Evolutionary conservation across 2,329 filamentous ascomycete species (phyloP), one percentile per base, ranked within the genome.

Genomic region (Diaporthe sp.): DNA sequence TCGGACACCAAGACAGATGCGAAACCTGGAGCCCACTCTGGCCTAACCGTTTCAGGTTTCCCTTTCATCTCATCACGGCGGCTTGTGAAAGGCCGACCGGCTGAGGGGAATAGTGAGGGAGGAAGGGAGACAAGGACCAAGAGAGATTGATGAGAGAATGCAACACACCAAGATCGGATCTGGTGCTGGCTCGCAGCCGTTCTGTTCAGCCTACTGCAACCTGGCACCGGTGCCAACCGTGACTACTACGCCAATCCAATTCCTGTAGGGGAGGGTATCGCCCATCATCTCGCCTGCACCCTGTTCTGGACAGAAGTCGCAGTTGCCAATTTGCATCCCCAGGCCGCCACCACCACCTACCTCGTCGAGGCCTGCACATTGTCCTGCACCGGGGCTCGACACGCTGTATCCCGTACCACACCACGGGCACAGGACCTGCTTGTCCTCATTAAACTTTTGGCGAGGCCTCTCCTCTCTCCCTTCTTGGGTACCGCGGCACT

Each of bases 281-380:
- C 47, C 65, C 65, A 70, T 55, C 65, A 70, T 70, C 65, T 70
- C 65, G 65, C 65, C 49, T 70, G 65, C 65, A 55, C 65, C 65
- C 65, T 70, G 65, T 55, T n/a, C 49, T 42, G 65, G n/a, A 31
- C 65, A 55, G 6, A 55, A 28, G 47, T 70, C n/a, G 25, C 49
- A 42, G 49, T 28, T 55, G 65, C 65, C 65, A 70, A 70, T 70
- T 55, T 70, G 15, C 65, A 70, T 39, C n/a, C 65, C 63, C 63
- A 68, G 65, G n/a, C 65, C 47, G 39, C 28, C 42, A 47, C 61
- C 63, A 67, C 44, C 28, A 67, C 63, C 28, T 47, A 25, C 65
- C 65, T 53, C 34, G 34, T 42, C 49, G 49, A 31, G 34, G 65
- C 65, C 65, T 70, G 47, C 47, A 70, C 34, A 8, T 39, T 53